These are phyloP conservation scores for Phtheirospermum japonicum DNA, from an alignment of 257 asterid genomes.

Conservation along the genomic window DNA sequence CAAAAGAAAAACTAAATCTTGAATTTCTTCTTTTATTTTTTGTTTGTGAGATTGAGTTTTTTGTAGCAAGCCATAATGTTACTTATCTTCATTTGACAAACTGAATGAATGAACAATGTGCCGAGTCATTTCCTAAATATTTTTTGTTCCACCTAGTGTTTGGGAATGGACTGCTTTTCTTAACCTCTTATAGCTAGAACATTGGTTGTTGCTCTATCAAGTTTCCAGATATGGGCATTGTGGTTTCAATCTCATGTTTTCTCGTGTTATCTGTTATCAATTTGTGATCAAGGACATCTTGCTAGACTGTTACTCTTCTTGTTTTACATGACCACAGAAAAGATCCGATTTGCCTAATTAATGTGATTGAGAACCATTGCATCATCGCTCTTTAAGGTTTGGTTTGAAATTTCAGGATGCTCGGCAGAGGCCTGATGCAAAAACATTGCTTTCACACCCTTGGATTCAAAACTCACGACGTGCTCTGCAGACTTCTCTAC, in stretches of 20 bases:
- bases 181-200: conserved; percentile 5
- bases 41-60: background rate
- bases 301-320: background rate
- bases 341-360: background rate
- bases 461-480: conserved; percentile 99
- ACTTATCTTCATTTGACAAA: conserved; percentile 5
- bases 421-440: conserved; percentile 99
- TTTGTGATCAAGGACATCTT: conserved; percentile 13
- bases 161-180: conserved; percentile 13
- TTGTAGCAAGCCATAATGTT: background rate
- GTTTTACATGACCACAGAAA: conserved; percentile 11
- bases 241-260: conserved; percentile 7
- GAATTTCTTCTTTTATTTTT: too few species aligned
- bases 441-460: conserved; percentile 91
- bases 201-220: conserved; percentile 12
- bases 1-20: too few species aligned
- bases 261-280: background rate
- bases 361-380: background rate
- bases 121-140: background rate
- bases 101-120: conserved; percentile 1
- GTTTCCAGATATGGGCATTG: background rate
- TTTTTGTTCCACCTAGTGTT: background rate
- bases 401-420: conserved; percentile 74
- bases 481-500: conserved; percentile 78
- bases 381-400: conserved; percentile 26